Evolutionary conservation across 1,284 basidiomycete species (phyloP).

Genomic region (Vanrija sp.): DNA sequence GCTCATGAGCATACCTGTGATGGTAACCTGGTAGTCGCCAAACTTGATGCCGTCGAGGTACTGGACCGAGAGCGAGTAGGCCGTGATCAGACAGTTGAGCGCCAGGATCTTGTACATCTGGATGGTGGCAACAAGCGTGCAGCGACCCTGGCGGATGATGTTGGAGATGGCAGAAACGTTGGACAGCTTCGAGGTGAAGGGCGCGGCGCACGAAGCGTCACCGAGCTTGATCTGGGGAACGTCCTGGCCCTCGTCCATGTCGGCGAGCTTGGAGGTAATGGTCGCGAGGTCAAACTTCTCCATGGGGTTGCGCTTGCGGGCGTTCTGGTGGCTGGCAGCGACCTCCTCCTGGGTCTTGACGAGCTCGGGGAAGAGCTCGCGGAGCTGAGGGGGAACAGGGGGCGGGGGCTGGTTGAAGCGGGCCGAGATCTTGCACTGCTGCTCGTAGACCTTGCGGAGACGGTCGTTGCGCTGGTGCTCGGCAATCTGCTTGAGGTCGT

Average conservation of each 20-base stretch:
- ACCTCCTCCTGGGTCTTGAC: conserved; percentile 84
- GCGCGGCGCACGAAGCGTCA: conserved; percentile 91
- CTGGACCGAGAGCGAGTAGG: conserved; percentile 90
- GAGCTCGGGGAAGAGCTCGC: conserved; percentile 77
- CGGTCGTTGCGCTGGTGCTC: conserved; percentile 83
- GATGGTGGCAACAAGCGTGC: conserved; percentile 91
- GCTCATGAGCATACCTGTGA: conserved; percentile 92
- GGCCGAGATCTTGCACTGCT: conserved; percentile 79
- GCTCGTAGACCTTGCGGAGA: conserved; percentile 92
- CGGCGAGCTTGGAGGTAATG: conserved; percentile 83
- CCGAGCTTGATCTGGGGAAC: conserved; percentile 95
- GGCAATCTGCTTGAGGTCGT: conserved; percentile 87
- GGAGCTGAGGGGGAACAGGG: conserved; percentile 76
- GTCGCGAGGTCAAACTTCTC: conserved; percentile 86
- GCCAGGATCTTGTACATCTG: conserved; percentile 99
- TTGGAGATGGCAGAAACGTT: conserved; percentile 90
- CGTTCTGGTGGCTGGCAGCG: conserved; percentile 59
- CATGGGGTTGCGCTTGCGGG: conserved; percentile 76
- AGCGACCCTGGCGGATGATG: conserved; percentile 93
- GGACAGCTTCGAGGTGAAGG: conserved; percentile 91
- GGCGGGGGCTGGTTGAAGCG: conserved; percentile 88
- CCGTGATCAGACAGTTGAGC: conserved; percentile 91
- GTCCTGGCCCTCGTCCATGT: conserved; percentile 83
- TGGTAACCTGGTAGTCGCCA: conserved; percentile 90
- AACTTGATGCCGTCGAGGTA: conserved; percentile 97